phyloP scores from a whole-genome alignment of 148 eudicot genomes.

The Nepenthes mirabilis region DNA sequence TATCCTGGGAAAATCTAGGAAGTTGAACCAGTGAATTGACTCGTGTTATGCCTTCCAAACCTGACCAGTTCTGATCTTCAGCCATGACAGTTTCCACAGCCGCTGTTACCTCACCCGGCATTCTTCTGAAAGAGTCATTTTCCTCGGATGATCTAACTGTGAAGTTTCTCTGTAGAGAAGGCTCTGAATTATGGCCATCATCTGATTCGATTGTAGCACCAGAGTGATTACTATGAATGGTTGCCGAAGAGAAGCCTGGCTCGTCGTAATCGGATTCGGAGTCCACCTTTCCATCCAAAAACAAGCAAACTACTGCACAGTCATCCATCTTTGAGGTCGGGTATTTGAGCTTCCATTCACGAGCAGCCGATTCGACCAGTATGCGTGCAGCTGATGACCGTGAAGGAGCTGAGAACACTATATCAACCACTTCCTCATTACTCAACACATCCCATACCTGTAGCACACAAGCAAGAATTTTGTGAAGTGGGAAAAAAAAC shows the following conservation, averaged over 20 bases:
- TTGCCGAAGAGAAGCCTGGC: conserved; percentile 59
- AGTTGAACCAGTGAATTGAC: conserved; percentile 96
- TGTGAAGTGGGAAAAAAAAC: too few species aligned
- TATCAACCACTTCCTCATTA: conserved; percentile 83
- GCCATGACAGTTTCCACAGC: conserved; percentile 20
- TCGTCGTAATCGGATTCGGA: conserved; percentile 57
- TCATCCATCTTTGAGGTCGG: conserved; percentile 95
- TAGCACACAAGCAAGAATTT: not conserved
- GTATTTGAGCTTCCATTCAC: conserved; percentile 85
- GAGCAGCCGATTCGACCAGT: conserved; percentile 72
- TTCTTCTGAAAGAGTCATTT: conserved; percentile 28
- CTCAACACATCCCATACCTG: conserved; percentile 97
- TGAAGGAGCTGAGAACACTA: conserved; percentile 61
- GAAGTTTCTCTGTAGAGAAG: conserved; percentile 56
- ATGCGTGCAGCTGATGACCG: conserved; percentile 79
- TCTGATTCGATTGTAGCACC: conserved; percentile 53
- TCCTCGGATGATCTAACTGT: conserved; percentile 71
- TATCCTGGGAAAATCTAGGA: conserved; percentile 16
- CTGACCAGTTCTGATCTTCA: conserved; percentile 84
- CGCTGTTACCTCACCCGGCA: conserved; percentile 20
- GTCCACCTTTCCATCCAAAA: conserved; percentile 78
- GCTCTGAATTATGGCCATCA: conserved; percentile 63
- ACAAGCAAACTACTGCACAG: conserved; percentile 86
- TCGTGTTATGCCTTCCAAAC: conserved; percentile 93
- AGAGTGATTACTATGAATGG: conserved; percentile 56